Conservation (phyloP, 148 eudicot genomes). For the Polygonum maritimum region DNA sequence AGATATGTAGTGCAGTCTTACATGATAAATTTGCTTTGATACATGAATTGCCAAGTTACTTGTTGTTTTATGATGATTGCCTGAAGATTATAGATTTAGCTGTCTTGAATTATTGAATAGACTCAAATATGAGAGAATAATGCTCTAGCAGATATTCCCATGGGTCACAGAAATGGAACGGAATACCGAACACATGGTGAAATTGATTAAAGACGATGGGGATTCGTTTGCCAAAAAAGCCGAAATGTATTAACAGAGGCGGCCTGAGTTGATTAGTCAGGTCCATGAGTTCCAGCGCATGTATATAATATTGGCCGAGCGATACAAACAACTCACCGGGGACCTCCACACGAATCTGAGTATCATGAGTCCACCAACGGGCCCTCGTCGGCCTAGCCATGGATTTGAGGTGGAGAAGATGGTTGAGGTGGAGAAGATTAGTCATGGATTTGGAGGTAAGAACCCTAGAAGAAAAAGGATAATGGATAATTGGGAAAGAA, state of each 20-base stretch:
- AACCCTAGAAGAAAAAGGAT: too few species aligned
- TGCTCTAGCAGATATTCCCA: not conserved
- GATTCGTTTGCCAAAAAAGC: slow-evolving; percentile 85
- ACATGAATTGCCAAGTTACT: not conserved
- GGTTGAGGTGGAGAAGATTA: too few species aligned
- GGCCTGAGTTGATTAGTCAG: slow-evolving; percentile 60
- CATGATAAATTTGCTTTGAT: not conserved
- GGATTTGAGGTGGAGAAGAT: too few species aligned
- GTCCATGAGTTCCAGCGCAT: slow-evolving; percentile 79
- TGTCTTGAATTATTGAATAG: not conserved
- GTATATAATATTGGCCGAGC: slow-evolving; percentile 73
- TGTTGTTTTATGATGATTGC: not conserved
- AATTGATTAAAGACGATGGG: slow-evolving; percentile 80
- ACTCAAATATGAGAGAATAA: not conserved
- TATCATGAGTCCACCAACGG: too few species aligned
- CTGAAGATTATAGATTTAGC: not conserved
- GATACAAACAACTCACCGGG: slow-evolving; percentile 63
- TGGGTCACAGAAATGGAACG: slow-evolving; percentile 60
- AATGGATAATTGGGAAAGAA: too few species aligned
- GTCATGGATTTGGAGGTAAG: too few species aligned
- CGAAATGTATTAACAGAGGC: slow-evolving; percentile 75
- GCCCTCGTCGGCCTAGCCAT: too few species aligned
- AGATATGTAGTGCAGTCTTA: not conserved
- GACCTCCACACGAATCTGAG: slow-evolving; percentile 51
- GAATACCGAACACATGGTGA: slow-evolving; percentile 55